A percentile compares a stretch with the other conserved stretches of the same genome.
phyloP scores from a whole-genome alignment of 768 basidiomycete species.

The Amanita brunnescens region DNA sequence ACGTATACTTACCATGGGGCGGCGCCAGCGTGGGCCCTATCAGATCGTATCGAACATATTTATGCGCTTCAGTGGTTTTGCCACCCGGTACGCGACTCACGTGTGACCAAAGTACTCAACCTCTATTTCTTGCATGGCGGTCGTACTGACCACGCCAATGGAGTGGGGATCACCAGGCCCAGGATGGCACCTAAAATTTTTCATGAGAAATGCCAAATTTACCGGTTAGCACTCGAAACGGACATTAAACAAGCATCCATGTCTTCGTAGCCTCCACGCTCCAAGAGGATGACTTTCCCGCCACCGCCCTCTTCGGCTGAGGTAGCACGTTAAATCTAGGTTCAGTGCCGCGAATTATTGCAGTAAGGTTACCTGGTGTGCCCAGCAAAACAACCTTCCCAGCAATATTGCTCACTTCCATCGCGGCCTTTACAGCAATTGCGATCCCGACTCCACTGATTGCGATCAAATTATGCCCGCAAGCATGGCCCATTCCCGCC shows the following conservation, averaged over 20 bases:
- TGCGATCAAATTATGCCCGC: conserved; percentile 81
- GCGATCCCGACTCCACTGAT: conserved; percentile 69
- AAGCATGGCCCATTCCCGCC: conserved; percentile 52
- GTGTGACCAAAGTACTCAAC: conserved; percentile 70
- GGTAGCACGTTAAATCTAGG: conserved; percentile 9
- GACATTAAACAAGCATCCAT: conserved; percentile 82
- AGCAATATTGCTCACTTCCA: conserved; percentile 50
- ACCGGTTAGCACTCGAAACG: conserved; percentile 8
- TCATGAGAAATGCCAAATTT: background rate
- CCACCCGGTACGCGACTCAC: conserved; percentile 30
- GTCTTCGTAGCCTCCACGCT: conserved; percentile 67
- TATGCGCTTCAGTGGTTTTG: background rate
- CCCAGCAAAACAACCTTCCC: conserved; percentile 71
- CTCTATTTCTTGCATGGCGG: conserved; percentile 55
- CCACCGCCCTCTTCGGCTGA: conserved; percentile 72
- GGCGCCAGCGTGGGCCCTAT: conserved; percentile 69
- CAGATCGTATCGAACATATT: conserved; percentile 5
- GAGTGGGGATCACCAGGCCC: conserved; percentile 44
- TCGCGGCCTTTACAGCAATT: conserved; percentile 60
- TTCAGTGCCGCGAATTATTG: background rate
- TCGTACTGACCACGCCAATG: conserved; percentile 42
- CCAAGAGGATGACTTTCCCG: conserved; percentile 67
- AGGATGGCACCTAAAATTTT: conserved; percentile 71
- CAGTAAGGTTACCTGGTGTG: conserved; percentile 48
- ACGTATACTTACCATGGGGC: conserved; percentile 52